Percentiles rank a stretch among this genome's conserved stretches.
phyloP scores from a whole-genome alignment of 331 rosid genomes.

The Quercus phellos region DNA sequence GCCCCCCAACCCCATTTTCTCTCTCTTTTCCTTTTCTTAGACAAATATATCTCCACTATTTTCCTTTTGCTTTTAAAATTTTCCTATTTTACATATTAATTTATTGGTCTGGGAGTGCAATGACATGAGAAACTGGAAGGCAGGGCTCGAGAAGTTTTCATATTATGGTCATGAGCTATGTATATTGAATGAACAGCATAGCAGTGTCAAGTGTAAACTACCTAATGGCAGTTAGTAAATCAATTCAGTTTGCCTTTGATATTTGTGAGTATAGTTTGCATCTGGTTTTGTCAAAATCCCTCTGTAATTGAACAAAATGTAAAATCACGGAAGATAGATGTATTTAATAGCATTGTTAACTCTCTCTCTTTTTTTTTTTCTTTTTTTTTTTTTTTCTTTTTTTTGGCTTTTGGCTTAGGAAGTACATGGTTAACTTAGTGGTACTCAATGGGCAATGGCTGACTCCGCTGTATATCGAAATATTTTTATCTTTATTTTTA shows the following conservation, averaged over 20 bases:
- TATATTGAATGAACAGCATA: neutral
- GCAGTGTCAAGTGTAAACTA: too few relatives aligned
- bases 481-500: neutral
- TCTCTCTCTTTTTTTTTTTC: too few relatives aligned
- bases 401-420: too few relatives aligned
- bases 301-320: neutral
- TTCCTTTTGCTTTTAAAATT: neutral
- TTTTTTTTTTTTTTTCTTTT: too few relatives aligned
- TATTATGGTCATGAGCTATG: neutral
- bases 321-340: neutral
- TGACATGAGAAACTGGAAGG: neutral
- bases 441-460: neutral
- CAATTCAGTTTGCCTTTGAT: neutral
- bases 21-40: too few relatives aligned
- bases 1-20: too few relatives aligned
- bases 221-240: neutral
- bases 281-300: neutral
- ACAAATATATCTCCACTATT: neutral
- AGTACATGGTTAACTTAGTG: neutral
- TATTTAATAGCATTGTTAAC: neutral
- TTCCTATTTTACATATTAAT: neutral
- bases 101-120: neutral
- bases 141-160: neutral
- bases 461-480: neutral
- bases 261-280: neutral